phyloP scores from a whole-genome alignment of 2,329 filamentous ascomycete species.

The Fusarium tricinctum region DNA sequence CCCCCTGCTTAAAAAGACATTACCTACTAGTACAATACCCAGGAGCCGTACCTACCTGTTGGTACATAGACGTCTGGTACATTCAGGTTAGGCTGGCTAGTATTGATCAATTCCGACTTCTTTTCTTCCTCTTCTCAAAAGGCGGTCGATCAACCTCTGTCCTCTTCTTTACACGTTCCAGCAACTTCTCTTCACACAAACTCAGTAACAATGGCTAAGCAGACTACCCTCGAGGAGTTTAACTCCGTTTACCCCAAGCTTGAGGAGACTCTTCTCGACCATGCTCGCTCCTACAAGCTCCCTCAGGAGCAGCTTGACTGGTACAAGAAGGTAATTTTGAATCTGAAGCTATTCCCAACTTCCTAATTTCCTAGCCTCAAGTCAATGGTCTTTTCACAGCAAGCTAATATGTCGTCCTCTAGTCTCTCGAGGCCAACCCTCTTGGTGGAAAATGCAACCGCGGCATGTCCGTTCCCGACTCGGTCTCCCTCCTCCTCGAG shows the following conservation, averaged over 20 bases:
- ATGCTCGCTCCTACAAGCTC: conserved; percentile 85
- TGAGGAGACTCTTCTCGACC: conserved; percentile 82
- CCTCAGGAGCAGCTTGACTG: conserved; percentile 85
- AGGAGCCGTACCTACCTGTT: no score
- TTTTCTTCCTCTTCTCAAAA: conserved; percentile 21
- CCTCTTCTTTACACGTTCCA: neutral
- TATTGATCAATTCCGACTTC: conserved; percentile 24
- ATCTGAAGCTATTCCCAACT: conserved; percentile 8
- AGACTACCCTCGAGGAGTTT: conserved; percentile 86
- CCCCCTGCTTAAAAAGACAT: conserved; percentile 15
- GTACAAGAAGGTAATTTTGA: conserved; percentile 79
- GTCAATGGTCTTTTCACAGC: neutral
- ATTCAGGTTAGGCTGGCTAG: neutral
- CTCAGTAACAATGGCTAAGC: conserved; percentile 70
- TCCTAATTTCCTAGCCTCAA: neutral
- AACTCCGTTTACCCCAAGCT: conserved; percentile 91
- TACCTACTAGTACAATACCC: neutral
- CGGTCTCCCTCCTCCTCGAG: conserved; percentile 81
- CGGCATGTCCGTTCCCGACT: conserved; percentile 97
- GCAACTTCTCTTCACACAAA: conserved; percentile 8
- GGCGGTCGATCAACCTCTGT: conserved; percentile 21
- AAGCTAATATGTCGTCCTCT: neutral
- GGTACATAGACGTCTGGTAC: conserved; percentile 21
- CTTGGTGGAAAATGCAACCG: conserved; percentile 98
- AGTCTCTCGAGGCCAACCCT: conserved; percentile 85